Evolutionary conservation across 2,329 filamentous ascomycete genomes (phyloP).

Genomic region (Boeremia exigua): DNA sequence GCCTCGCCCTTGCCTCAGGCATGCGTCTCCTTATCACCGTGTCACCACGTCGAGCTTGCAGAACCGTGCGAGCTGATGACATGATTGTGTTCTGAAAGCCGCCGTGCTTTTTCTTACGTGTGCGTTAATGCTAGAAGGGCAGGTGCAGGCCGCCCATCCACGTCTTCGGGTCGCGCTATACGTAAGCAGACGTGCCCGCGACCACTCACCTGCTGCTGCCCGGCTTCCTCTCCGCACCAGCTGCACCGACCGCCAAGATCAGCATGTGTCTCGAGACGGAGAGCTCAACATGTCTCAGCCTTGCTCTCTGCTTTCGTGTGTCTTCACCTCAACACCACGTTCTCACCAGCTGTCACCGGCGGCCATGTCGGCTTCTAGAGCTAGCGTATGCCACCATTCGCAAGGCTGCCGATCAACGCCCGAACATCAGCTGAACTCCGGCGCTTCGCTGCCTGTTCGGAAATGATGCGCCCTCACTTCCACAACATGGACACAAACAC

Average conservation of each 20-base stretch:
- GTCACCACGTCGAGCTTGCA: neutral
- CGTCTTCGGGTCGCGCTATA: slow-evolving; percentile 18
- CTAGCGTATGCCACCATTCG: slow-evolving; percentile 3
- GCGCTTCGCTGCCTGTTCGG: slow-evolving; percentile 18
- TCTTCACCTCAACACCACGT: slow-evolving; percentile 2
- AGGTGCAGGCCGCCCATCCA: slow-evolving; percentile 18
- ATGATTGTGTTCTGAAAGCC: slow-evolving; percentile 2
- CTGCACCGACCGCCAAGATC: neutral
- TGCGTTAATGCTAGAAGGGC: slow-evolving; percentile 21
- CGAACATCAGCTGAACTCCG: slow-evolving; percentile 28
- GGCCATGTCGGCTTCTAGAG: slow-evolving; percentile 19
- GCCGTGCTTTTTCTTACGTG: neutral
- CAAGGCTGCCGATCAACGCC: slow-evolving; percentile 24
- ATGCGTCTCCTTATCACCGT: neutral
- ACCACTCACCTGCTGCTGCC: slow-evolving; percentile 5
- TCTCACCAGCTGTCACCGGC: slow-evolving; percentile 8
- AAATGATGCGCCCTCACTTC: slow-evolving; percentile 4
- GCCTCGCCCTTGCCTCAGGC: slow-evolving; percentile 4
- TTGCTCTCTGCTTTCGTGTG: slow-evolving; percentile 10
- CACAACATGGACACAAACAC: slow-evolving; percentile 1
- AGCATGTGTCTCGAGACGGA: slow-evolving; percentile 1
- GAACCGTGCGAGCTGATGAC: neutral
- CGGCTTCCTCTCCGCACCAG: slow-evolving; percentile 3
- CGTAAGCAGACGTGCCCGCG: slow-evolving; percentile 21
- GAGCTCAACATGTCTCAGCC: neutral